Percentiles rank a stretch among this genome's conserved stretches.
phyloP scores from a whole-genome alignment of 805 yeast genomes.

The Yamadazyma ubonensis region DNA sequence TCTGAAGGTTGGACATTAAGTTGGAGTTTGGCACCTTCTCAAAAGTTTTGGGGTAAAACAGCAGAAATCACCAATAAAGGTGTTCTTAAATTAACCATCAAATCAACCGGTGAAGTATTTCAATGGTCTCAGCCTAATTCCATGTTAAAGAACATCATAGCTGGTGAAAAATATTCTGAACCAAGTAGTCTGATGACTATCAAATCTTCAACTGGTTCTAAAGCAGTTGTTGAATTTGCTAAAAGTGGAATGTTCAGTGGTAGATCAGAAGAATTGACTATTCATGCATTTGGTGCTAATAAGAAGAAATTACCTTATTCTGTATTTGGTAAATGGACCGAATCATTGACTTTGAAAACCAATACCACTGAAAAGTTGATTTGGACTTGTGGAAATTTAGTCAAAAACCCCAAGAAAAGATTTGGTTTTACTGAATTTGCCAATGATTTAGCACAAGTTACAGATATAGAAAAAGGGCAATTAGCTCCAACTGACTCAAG shows the following conservation, averaged over 20 bases:
- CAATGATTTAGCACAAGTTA: slow-evolving; percentile 76
- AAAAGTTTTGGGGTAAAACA: slow-evolving; percentile 94
- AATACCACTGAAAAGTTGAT: slow-evolving; percentile 44
- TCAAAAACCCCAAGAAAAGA: slow-evolving; percentile 56
- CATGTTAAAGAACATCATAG: slow-evolving; percentile 78
- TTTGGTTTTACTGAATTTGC: slow-evolving; percentile 88
- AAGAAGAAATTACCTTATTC: slow-evolving; percentile 38
- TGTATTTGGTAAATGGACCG: slow-evolving; percentile 86
- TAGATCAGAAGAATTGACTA: slow-evolving; percentile 67
- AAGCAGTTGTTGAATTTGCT: slow-evolving; percentile 72
- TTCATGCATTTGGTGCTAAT: slow-evolving; percentile 41
- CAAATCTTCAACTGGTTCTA: slow-evolving; percentile 64
- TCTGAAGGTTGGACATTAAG: slow-evolving; percentile 66
- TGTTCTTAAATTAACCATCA: slow-evolving; percentile 53
- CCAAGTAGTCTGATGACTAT: slow-evolving; percentile 72
- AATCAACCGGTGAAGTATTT: slow-evolving; percentile 65
- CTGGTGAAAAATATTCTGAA: slow-evolving; percentile 93
- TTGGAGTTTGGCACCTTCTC: slow-evolving; percentile 69
- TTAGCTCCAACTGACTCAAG: slow-evolving; percentile 89
- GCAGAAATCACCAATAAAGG: slow-evolving; percentile 83
- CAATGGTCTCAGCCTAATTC: slow-evolving; percentile 84
- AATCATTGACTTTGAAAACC: slow-evolving; percentile 48
- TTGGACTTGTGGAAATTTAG: slow-evolving; percentile 72
- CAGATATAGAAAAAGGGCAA: slow-evolving; percentile 59
- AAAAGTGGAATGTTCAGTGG: slow-evolving; percentile 81